phyloP scores from a whole-genome alignment of 805 yeast genomes.

The Ogataea nonfermentans region DNA sequence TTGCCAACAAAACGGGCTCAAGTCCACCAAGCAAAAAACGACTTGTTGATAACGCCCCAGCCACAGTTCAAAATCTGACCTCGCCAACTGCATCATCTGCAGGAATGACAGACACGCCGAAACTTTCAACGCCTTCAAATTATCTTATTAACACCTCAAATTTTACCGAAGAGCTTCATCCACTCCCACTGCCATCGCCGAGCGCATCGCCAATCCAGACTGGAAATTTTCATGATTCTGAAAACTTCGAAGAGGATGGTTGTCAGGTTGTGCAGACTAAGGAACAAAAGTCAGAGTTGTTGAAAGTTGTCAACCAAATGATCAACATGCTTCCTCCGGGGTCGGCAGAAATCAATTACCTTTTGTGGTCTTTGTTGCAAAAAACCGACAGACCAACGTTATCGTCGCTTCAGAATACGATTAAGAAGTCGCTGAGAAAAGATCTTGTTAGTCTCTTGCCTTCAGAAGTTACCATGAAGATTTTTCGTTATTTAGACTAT shows the following conservation, averaged over 20 bases:
- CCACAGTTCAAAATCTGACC: constrained; percentile 8
- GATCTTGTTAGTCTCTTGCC: constrained; percentile 76
- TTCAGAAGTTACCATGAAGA: constrained; percentile 63
- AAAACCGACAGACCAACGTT: constrained; percentile 58
- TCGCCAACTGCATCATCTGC: constrained; percentile 20
- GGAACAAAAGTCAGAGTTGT: constrained; percentile 30
- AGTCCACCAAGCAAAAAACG: constrained; percentile 24
- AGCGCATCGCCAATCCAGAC: constrained; percentile 57
- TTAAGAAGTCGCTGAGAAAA: constrained; percentile 59
- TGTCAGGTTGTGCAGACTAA: constrained; percentile 1
- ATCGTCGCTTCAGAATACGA: constrained; percentile 52
- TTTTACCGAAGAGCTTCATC: constrained; percentile 31
- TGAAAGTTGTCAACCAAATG: constrained; percentile 38
- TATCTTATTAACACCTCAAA: constrained; percentile 6
- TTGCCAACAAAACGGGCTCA: constrained; percentile 13
- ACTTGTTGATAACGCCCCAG: constrained; percentile 15
- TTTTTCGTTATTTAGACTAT: constrained; percentile 64
- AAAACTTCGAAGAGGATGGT: constrained; percentile 2
- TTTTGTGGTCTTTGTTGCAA: constrained; percentile 48
- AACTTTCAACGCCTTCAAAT: constrained; percentile 15
- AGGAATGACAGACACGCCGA: constrained; percentile 15
- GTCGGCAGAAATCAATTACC: constrained; percentile 50
- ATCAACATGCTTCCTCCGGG: constrained; percentile 40
- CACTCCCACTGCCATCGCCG: constrained; percentile 67
- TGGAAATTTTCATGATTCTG: constrained; percentile 23